Percentiles rank a stretch among this genome's conserved stretches.
phyloP scores from a whole-genome alignment of 2,329 filamentous ascomycete species.

The Fusarium robinianum region DNA sequence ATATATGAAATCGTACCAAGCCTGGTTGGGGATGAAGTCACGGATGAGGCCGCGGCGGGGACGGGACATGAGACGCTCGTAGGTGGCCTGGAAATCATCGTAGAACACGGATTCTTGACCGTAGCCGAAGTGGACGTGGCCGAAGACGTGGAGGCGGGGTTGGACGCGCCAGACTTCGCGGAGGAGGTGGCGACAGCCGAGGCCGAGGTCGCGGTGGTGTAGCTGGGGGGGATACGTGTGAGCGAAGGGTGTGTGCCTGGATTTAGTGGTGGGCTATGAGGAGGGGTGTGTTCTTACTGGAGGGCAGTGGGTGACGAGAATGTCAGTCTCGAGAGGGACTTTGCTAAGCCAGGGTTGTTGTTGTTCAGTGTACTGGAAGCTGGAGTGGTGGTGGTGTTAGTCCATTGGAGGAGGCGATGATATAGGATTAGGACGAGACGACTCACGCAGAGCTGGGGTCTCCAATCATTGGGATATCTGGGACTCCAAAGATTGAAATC shows the following conservation, averaged over 20 bases:
- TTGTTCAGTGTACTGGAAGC: slow-evolving; percentile 72
- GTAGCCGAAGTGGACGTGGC: slow-evolving; percentile 78
- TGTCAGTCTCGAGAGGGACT: slow-evolving; percentile 72
- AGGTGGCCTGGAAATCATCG: slow-evolving; percentile 72
- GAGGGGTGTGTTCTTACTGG: slow-evolving; percentile 58
- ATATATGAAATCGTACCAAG: slow-evolving; percentile 53
- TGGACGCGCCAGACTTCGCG: slow-evolving; percentile 74
- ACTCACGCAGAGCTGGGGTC: slow-evolving; percentile 65
- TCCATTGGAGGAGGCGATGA: neutral
- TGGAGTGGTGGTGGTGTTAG: slow-evolving; percentile 36
- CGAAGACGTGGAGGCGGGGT: slow-evolving; percentile 80
- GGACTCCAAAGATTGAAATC: slow-evolving; percentile 72
- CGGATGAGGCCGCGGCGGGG: slow-evolving; percentile 48
- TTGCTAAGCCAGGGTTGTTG: slow-evolving; percentile 73
- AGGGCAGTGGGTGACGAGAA: slow-evolving; percentile 81
- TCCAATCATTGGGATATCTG: slow-evolving; percentile 79
- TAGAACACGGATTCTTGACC: slow-evolving; percentile 73
- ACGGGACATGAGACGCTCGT: slow-evolving; percentile 65
- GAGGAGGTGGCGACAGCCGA: slow-evolving; percentile 74
- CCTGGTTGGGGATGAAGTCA: slow-evolving; percentile 51
- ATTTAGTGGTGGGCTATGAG: neutral
- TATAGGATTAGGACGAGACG: neutral
- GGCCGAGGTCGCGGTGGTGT: slow-evolving; percentile 68
- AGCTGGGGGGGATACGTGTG: slow-evolving; percentile 47
- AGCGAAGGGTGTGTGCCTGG: slow-evolving; percentile 7